Evolutionary conservation across 495 filamentous ascomycete genomes (phyloP).

Genomic region (Penicillium pulvis): DNA sequence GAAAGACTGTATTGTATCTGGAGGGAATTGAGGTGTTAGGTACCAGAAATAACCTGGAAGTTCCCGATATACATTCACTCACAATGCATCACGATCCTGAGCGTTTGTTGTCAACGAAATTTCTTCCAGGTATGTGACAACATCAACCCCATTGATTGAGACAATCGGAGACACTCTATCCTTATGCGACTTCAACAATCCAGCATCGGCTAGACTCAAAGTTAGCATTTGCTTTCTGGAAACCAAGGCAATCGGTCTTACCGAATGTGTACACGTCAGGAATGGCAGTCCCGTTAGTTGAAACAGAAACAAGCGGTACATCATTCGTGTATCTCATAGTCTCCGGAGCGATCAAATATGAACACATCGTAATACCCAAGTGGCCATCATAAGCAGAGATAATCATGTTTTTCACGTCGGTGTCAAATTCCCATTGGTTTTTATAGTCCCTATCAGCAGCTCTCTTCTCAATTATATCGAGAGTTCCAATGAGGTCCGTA

Average conservation of each 20-base stretch:
- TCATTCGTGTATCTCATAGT: neutral
- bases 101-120: neutral
- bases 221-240: too few species aligned
- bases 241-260: neutral
- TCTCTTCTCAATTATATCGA: slow-evolving; percentile 39
- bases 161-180: neutral
- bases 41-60: too few species aligned
- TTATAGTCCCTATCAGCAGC: slow-evolving; percentile 14
- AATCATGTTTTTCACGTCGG: neutral
- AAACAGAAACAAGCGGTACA: slow-evolving; percentile 8
- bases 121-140: neutral
- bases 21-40: too few species aligned
- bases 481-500: slow-evolving; percentile 43
- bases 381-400: neutral
- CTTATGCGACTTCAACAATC: neutral
- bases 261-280: slow-evolving; percentile 4
- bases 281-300: neutral
- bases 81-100: slow-evolving; percentile 5
- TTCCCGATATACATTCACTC: too few species aligned
- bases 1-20: neutral
- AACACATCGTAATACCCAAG: neutral
- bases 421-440: slow-evolving; percentile 1
- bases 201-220: neutral
- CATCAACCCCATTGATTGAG: slow-evolving; percentile 4
- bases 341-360: neutral